A percentile compares a stretch with the other conserved stretches of the same genome.
Evolutionary conservation across 2,329 filamentous ascomycete genomes (phyloP).

Genomic region (Xylariaceae sp.): DNA sequence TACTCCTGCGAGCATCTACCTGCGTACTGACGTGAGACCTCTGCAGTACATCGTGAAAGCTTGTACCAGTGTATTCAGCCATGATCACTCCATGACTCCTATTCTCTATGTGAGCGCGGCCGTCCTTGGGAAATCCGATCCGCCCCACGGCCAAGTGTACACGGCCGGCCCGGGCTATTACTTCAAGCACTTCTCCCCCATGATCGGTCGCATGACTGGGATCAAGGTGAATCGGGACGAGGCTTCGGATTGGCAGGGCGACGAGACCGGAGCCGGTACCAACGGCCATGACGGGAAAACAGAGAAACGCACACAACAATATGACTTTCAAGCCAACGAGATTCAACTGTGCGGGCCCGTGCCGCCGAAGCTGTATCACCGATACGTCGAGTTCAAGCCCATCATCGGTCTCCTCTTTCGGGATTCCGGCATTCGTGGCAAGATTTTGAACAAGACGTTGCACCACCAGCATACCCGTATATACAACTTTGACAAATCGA

Average conservation of each 20-base stretch:
- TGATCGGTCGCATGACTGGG: conserved; percentile 76
- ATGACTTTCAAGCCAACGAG: conserved; percentile 92
- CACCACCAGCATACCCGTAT: conserved; percentile 85
- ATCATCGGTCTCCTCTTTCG: conserved; percentile 88
- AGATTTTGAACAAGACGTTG: conserved; percentile 72
- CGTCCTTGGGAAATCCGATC: conserved; percentile 68
- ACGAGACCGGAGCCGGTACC: conserved; percentile 12
- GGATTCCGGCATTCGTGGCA: conserved; percentile 66
- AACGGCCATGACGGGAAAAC: conserved; percentile 14
- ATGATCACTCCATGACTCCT: conserved; percentile 60
- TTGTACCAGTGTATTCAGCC: conserved; percentile 54
- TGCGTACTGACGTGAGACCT: no score
- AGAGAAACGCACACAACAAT: conserved; percentile 57
- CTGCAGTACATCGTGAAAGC: conserved; percentile 68
- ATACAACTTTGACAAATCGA: conserved; percentile 78
- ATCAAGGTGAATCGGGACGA: conserved; percentile 59
- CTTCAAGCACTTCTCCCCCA: conserved; percentile 79
- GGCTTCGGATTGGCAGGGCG: conserved; percentile 33
- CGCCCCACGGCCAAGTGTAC: conserved; percentile 61
- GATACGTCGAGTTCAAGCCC: conserved; percentile 87
- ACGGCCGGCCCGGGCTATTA: conserved; percentile 69
- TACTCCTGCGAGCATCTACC: no score
- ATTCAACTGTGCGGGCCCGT: conserved; percentile 82
- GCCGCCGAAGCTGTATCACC: conserved; percentile 74
- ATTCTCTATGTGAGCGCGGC: conserved; percentile 66